Conservation (phyloP, 192 early-diverging fungal species). For the Umbelopsis sp. region DNA sequence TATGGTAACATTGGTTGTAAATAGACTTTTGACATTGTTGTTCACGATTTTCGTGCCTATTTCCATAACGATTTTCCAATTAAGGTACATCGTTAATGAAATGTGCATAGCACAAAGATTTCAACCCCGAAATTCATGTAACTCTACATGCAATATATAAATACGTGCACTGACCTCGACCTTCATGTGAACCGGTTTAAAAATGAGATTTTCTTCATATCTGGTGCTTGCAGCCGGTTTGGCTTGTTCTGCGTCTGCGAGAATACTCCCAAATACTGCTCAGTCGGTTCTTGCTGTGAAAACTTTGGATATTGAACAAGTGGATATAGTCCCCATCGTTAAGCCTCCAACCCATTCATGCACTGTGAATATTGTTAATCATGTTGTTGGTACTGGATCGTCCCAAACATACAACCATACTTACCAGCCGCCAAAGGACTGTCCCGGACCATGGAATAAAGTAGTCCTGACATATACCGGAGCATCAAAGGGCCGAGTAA, state of each 20-base stretch:
- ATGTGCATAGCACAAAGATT: too few species aligned
- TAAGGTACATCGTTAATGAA: too few species aligned
- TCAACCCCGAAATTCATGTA: too few species aligned
- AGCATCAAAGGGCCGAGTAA: conserved; percentile 17
- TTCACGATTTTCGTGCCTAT: too few species aligned
- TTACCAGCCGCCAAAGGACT: conserved; percentile 2
- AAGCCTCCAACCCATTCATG: conserved; percentile 9
- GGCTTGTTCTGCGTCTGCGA: not conserved
- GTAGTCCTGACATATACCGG: conserved; percentile 20
- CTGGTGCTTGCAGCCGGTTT: not conserved
- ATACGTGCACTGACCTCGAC: too few species aligned
- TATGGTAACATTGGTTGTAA: too few species aligned
- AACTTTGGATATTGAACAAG: not conserved
- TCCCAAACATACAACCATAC: not conserved
- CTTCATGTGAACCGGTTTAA: too few species aligned
- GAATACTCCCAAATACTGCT: not conserved
- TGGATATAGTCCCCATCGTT: not conserved
- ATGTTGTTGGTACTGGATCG: not conserved
- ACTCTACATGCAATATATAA: too few species aligned
- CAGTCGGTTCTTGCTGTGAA: not conserved
- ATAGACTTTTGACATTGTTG: too few species aligned
- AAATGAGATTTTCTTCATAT: too few species aligned
- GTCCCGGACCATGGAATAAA: conserved; percentile 21
- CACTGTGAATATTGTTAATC: conserved; percentile 11
- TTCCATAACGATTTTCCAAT: too few species aligned